phyloP scores from a whole-genome alignment of 1,139 yeast genomes.

The Hemisphaericaspora lyxosophila region DNA sequence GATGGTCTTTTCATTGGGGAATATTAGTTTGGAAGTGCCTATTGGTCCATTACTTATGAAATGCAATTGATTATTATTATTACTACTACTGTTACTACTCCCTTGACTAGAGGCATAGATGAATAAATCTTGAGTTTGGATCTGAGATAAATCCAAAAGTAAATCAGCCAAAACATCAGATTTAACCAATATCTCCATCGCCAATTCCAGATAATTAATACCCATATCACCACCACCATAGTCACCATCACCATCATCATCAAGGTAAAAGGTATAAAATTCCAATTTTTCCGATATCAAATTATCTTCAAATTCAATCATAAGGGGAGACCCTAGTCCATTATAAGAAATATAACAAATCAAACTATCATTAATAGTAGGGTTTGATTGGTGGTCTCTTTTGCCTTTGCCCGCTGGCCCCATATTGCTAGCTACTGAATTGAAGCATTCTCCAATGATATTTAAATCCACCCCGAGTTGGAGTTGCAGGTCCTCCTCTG shows the following conservation, averaged over 20 bases:
- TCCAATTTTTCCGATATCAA: slow-evolving; percentile 70
- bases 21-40: slow-evolving; percentile 65
- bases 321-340: slow-evolving; percentile 65
- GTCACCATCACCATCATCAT: slow-evolving; percentile 34
- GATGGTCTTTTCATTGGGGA: slow-evolving; percentile 64
- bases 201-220: slow-evolving; percentile 30
- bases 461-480: slow-evolving; percentile 41
- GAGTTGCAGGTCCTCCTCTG: slow-evolving; percentile 27
- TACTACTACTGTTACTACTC: slow-evolving; percentile 5
- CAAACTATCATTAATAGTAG: slow-evolving; percentile 18
- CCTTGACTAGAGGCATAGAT: slow-evolving; percentile 31
- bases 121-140: slow-evolving; percentile 60
- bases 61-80: slow-evolving; percentile 33
- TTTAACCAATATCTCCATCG: slow-evolving; percentile 66
- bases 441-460: slow-evolving; percentile 35
- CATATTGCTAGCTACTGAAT: slow-evolving; percentile 20
- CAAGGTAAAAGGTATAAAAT: slow-evolving; percentile 58
- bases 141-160: slow-evolving; percentile 64
- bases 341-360: slow-evolving; percentile 41
- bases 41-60: slow-evolving; percentile 68
- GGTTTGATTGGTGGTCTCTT: slow-evolving; percentile 2
- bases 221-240: slow-evolving; percentile 24
- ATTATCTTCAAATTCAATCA: slow-evolving; percentile 70
- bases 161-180: slow-evolving; percentile 66
- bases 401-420: too few relatives aligned